A percentile compares a stretch with the other conserved stretches of the same genome.
Conservation (phyloP, 768 basidiomycete species). For the Podaxis sp. region DNA sequence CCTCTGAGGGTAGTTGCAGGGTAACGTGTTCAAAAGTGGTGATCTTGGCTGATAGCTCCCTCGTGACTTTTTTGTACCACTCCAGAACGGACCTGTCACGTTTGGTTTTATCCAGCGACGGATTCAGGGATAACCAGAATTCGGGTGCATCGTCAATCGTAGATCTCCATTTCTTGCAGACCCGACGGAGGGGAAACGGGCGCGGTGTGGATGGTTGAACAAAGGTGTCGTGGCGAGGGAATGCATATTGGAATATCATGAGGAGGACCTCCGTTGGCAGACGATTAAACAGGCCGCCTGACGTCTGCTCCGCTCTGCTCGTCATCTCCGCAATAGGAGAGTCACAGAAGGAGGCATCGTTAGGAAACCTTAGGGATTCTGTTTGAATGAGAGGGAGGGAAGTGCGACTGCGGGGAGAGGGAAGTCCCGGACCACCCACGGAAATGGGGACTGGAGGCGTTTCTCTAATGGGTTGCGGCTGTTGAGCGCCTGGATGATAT, state of each 20-base stretch:
- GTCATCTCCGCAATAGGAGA: background rate
- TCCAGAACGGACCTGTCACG: background rate
- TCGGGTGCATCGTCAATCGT: background rate
- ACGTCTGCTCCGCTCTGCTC: background rate
- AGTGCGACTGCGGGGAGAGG: background rate
- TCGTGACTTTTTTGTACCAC: conserved; percentile 1
- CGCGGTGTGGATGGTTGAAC: background rate
- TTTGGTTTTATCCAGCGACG: background rate
- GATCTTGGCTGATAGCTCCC: background rate
- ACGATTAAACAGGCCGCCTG: background rate
- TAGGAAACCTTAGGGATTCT: background rate
- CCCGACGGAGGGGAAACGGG: conserved; percentile 1
- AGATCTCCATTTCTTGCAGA: background rate
- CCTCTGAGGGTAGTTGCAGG: background rate
- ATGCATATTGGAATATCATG: background rate
- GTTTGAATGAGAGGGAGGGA: background rate
- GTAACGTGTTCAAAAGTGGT: background rate
- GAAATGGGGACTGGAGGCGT: background rate
- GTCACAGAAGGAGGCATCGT: background rate
- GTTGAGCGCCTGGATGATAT: background rate
- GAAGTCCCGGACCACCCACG: background rate
- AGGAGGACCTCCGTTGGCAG: conserved; percentile 6
- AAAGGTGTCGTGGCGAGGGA: background rate
- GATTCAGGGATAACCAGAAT: conserved; percentile 4
- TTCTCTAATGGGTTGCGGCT: background rate